Base-by-base conservation (phyloP, 1,284 basidiomycete genomes). In the Irpex rosettiformis region DNA sequence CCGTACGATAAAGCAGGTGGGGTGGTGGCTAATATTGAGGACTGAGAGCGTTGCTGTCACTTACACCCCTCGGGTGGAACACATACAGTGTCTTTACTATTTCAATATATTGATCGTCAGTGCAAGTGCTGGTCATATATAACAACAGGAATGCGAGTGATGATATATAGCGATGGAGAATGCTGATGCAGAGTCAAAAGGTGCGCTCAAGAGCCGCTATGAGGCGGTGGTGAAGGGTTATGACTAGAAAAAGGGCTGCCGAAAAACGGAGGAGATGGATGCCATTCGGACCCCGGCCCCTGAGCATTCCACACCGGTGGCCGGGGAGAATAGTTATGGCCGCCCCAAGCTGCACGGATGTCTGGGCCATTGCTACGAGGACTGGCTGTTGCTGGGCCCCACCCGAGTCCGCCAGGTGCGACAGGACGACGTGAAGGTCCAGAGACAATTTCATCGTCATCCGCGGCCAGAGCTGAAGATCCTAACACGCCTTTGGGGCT, bases 381-480 rank as follows among this genome's bases (percentile, higher is more conserved):
- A 58, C 77, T 81, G 25, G 78, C 65, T 28, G 73, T 71, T 4
- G 74, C 73, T 80, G 81, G 81, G 0, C 71, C 76, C 57, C 76
- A 76, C n/a, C 77, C 76, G 8, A 78, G 73, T 10, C 72, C 70
- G 27, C 75, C 73, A 37, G 79, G 75, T 33, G 72, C 65, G 62
- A 72, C 72, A 18, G 75, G 70, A 42, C 83, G 72, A 43, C 82
- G 74, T 18, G 75, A 75, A 7, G 76, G 73, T 11, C 78, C 77
- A 13, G 75, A 69, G 11, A 91, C 79, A n/a, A 91, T 86, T 65
- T 91, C 89, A 67, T 91, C 89, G 62, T 89, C 89, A 58, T 90
- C 88, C 5, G 87, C 81, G 3, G 83, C 81, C 42, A 91, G 77
- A 13, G 89, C 88, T 7, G 85, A 85, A n/a, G 88, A 89, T 13